A percentile compares a stretch with the other conserved stretches of the same genome.
These are phyloP conservation scores for Colletotrichum destructivum DNA, from an alignment of 2,329 filamentous ascomycete species.

Conservation along the genomic window DNA sequence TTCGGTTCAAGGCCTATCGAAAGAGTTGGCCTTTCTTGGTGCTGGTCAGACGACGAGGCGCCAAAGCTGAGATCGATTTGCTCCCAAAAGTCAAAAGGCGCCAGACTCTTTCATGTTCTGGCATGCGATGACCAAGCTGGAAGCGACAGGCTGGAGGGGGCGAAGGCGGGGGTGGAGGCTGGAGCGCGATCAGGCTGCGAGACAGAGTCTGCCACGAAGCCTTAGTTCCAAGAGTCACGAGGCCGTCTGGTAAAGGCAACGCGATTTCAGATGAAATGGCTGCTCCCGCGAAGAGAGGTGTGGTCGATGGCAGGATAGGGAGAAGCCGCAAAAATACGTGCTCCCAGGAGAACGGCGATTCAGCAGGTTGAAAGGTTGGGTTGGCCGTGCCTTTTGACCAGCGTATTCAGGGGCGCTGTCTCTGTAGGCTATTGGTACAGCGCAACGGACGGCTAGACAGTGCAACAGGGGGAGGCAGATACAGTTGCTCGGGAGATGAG, in stretches of 20 bases:
- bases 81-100: slow-evolving; percentile 15
- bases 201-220: background rate
- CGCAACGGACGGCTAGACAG: slow-evolving; percentile 17
- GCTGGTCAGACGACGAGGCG: slow-evolving; percentile 15
- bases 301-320: slow-evolving; percentile 23
- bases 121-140: slow-evolving; percentile 2
- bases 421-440: slow-evolving; percentile 8
- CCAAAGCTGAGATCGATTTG: slow-evolving; percentile 14
- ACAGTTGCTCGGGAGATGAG: background rate
- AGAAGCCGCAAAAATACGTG: slow-evolving; percentile 27
- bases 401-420: slow-evolving; percentile 31
- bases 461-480: slow-evolving; percentile 15
- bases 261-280: background rate
- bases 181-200: background rate
- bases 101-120: slow-evolving; percentile 37
- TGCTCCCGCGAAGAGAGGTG: slow-evolving; percentile 10
- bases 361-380: slow-evolving; percentile 21
- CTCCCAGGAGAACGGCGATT: slow-evolving; percentile 18
- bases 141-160: slow-evolving; percentile 3
- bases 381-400: slow-evolving; percentile 34
- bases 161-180: background rate
- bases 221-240: background rate
- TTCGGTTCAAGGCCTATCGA: background rate
- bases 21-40: background rate
- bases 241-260: slow-evolving; percentile 5